Base-by-base conservation (phyloP, 805 yeast genomes). In the Sugiyamaella marilandica region DNA sequence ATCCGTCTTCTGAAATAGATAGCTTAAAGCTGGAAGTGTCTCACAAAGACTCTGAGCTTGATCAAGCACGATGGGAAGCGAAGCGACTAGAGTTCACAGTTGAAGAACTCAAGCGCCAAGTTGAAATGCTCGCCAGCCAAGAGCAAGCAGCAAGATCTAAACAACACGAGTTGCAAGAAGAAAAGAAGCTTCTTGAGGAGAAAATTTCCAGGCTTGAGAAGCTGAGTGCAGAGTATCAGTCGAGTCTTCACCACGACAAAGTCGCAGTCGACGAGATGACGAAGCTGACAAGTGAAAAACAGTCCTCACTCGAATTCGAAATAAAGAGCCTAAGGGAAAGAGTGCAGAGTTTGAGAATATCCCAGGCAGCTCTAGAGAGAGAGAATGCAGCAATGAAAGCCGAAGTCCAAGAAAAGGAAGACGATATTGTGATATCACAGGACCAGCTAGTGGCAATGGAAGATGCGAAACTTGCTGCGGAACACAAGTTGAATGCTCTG, bases 51-150 rank as follows among this genome's bases (percentile, higher is more conserved):
- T 41, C 39, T 11, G 57, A 49, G 11, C 45, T 26, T 8, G 32
- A 24, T 18, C 36, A 70, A 46, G 63, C 64, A 16, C 19, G 19
- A 10, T 16, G 43, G 24, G 43, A 39, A 10, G 3, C 9, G 5
- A 39, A 14, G 21, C 43, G 19, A 5, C 43, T 39, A 3, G 43
- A 39, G 43, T 10, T 3, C 8, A 5, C 21, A 5, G 7, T 39
- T 19, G 13, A 10, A 19, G 74, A 72, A 47, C 58, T 73, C 10
- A 68, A 68, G 18, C 70, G 68, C n/a, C 64, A 37, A 16, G n/a
- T 26, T 14, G 43, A 39, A 16, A 5, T 10, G 11, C 13, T 16
- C 19, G 5, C 21, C 21, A 5, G 24, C 5, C 13, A 39, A 21
- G 43, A 39, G 9, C 21, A 13, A 24, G 13, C 11, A 10, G 13